Base-by-base conservation (phyloP, 176 grass and related monocot species). In the Oryza coarctata region DNA sequence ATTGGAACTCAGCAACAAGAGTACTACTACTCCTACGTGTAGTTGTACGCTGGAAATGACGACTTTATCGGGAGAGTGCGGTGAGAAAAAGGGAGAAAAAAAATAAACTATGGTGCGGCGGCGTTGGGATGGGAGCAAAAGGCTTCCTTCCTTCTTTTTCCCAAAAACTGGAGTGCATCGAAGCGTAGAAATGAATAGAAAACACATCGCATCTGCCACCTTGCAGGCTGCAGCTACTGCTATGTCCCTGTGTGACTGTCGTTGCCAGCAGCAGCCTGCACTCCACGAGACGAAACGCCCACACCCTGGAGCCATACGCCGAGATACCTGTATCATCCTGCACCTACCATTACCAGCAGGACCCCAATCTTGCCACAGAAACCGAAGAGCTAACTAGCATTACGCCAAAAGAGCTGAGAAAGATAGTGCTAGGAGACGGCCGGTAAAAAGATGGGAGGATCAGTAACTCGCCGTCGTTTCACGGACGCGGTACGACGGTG, bases 51-150 rank as follows among this genome's bases (percentile, higher is more conserved):
- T n/a, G 68, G 13, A 65, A 23, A 47, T 20, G 44, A 77, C 52
- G 69, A 68, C 86, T 86, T 22, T 22, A 55, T 41, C 29, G 79
- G 23, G 80, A 22, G 22, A 25, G 76, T 3, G 68, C 6, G 45
- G 27, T 26, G 15, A 22, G 1, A 3, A 25, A 60, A 38, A 33
- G 3, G 0, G 2, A 12, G 6, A 26, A 60, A 7, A 7, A 52
- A 22, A 49, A 36, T 66, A 60, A 57, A 71, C 7, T 7, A 33
- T 14, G 47, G 28, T 55, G 45, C 41, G 73, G 31, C 31, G 38
- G 41, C 84, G 86, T 86, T 63, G 88, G 84, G 88, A 90, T 83
- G 84, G 63, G 80, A 83, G 88, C 63, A 49, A 70, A 88, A 90
- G 84, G 84, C 80, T 79, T 80, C 63, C 75, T 50, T 87, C 39